Conservation (phyloP, 768 basidiomycete species). For the Lactarius deliciosus region DNA sequence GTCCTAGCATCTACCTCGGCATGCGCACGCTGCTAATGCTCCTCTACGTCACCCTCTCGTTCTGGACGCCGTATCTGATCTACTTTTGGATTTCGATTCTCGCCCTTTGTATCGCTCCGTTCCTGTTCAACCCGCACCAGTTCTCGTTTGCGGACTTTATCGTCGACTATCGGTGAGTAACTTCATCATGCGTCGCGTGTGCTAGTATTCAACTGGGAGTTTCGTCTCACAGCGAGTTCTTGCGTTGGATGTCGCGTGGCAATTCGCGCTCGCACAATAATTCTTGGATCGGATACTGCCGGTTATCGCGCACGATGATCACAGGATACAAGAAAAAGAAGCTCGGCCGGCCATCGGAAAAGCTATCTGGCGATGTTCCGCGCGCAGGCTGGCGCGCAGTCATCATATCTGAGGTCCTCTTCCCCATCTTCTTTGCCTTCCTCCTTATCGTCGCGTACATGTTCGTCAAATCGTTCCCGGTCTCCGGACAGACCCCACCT, state of each 20-base stretch:
- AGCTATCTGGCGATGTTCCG: conserved; percentile 92
- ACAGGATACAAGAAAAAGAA: conserved; percentile 99
- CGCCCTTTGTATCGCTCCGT: conserved; percentile 90
- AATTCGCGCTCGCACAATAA: conserved; percentile 97
- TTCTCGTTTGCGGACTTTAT: conserved; percentile 97
- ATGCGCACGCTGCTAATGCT: conserved; percentile 90
- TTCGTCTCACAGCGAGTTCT: conserved; percentile 68
- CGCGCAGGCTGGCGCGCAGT: conserved; percentile 92
- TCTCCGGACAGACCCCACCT: conserved; percentile 61
- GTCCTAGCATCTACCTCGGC: conserved; percentile 96
- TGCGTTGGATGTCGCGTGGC: conserved; percentile 98
- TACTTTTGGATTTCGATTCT: conserved; percentile 99
- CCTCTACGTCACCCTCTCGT: conserved; percentile 87
- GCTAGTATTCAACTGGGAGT: background rate
- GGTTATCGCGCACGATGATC: conserved; percentile 95
- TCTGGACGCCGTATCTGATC: conserved; percentile 90
- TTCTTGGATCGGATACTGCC: conserved; percentile 99
- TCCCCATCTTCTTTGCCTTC: conserved; percentile 81
- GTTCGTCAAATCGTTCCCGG: conserved; percentile 88
- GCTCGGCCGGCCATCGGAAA: conserved; percentile 95
- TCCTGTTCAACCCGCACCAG: conserved; percentile 99
- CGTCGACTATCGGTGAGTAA: conserved; percentile 82
- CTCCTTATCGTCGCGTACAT: conserved; percentile 88
- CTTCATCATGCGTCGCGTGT: background rate
- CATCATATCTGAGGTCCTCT: conserved; percentile 81